Evolutionary conservation across 2,329 filamentous ascomycete species (phyloP).

Genomic region (Neofusicoccum parvum): DNA sequence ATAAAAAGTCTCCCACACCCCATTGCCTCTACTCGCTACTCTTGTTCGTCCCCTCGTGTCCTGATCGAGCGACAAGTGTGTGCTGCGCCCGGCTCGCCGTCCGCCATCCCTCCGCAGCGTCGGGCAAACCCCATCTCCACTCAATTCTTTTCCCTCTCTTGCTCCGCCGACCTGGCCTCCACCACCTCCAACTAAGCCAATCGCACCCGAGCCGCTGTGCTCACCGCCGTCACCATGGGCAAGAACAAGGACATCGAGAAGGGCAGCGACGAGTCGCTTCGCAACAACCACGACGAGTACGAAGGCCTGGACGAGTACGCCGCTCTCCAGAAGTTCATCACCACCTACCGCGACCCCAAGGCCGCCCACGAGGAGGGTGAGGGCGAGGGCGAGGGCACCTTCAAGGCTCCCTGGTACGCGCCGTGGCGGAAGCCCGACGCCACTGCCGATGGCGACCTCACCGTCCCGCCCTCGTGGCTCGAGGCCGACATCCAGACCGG

Average conservation of each 20-base stretch:
- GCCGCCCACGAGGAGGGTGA: slow-evolving; percentile 42
- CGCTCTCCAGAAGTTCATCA: slow-evolving; percentile 68
- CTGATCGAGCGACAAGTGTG: slow-evolving; percentile 23
- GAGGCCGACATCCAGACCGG: slow-evolving; percentile 68
- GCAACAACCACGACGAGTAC: slow-evolving; percentile 26
- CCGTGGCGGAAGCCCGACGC: slow-evolving; percentile 53
- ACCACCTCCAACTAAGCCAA: background rate
- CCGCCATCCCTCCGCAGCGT: slow-evolving; percentile 12
- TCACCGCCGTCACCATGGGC: slow-evolving; percentile 13
- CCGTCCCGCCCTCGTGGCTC: slow-evolving; percentile 47
- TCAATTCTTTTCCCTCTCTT: background rate
- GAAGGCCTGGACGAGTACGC: slow-evolving; percentile 64
- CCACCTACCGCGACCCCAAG: slow-evolving; percentile 65
- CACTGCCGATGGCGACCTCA: slow-evolving; percentile 47
- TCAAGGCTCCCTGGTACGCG: slow-evolving; percentile 60
- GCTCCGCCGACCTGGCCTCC: background rate
- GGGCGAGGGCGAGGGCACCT: slow-evolving; percentile 41
- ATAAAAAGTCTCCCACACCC: slow-evolving; percentile 18
- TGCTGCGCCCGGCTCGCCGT: slow-evolving; percentile 21
- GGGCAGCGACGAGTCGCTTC: slow-evolving; percentile 6
- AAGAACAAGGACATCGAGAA: slow-evolving; percentile 20
- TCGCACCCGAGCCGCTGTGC: background rate
- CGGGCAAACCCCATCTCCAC: slow-evolving; percentile 6
- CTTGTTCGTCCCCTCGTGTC: slow-evolving; percentile 23
- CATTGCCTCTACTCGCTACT: slow-evolving; percentile 11